Conservation (phyloP, 2,329 filamentous ascomycete genomes). For the Dactylellina cionopaga region DNA sequence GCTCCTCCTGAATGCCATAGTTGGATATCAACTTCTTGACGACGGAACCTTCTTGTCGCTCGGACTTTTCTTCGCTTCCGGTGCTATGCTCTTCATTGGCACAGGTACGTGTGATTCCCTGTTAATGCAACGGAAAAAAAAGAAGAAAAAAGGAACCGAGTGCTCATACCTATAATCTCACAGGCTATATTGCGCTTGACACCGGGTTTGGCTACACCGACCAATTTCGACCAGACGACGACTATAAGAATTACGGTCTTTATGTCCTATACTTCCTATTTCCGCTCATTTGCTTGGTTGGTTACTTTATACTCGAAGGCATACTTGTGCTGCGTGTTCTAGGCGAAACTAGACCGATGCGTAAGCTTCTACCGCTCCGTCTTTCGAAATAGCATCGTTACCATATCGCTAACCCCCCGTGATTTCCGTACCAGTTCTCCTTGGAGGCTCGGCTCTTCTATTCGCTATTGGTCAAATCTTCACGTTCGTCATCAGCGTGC, state of each 20-base stretch:
- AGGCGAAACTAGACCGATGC: constrained; percentile 89
- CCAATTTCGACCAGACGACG: constrained; percentile 72
- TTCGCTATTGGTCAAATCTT: constrained; percentile 96
- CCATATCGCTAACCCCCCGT: neutral
- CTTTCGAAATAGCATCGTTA: neutral
- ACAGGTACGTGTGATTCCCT: constrained; percentile 66
- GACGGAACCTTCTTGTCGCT: constrained; percentile 89
- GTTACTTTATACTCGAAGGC: constrained; percentile 84
- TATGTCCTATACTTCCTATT: constrained; percentile 94
- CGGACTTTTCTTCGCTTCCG: constrained; percentile 77
- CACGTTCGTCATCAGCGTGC: constrained; percentile 90
- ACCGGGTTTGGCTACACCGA: constrained; percentile 87
- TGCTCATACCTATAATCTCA: too few relatives aligned
- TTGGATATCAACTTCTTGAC: constrained; percentile 92
- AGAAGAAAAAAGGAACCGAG: too few relatives aligned
- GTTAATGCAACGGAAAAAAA: too few relatives aligned
- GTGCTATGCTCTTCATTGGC: constrained; percentile 79
- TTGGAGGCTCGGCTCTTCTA: constrained; percentile 72
- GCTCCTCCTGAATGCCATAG: constrained; percentile 86
- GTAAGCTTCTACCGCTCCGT: constrained; percentile 63
- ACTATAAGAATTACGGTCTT: constrained; percentile 78
- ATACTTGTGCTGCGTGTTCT: constrained; percentile 86
- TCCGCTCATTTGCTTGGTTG: constrained; percentile 86
- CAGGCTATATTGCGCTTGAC: constrained; percentile 88
- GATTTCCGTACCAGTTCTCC: constrained; percentile 44